Conservation (phyloP, 225 moss, liverwort and hornwort genomes). For the Lunularia cruciata region DNA sequence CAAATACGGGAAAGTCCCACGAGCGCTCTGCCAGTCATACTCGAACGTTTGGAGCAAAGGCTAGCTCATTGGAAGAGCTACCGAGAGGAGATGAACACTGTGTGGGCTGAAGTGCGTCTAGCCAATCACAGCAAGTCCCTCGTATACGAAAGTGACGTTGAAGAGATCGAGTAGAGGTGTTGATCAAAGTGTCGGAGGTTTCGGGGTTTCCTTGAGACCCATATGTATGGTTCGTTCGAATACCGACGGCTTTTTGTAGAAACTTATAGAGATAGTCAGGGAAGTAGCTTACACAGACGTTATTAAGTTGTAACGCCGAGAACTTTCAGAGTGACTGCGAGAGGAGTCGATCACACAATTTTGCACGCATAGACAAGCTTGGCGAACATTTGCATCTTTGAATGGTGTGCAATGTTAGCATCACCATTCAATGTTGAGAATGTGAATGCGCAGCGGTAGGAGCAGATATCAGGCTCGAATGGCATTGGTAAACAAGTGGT, state of each 20-base stretch:
- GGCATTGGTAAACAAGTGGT: background rate
- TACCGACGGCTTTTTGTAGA: background rate
- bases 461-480: background rate
- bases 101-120: slow-evolving; percentile 72
- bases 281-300: background rate
- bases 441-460: background rate
- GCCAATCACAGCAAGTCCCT: slow-evolving; percentile 75
- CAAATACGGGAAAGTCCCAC: slow-evolving; percentile 42
- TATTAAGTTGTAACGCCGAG: no score
- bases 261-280: slow-evolving; percentile 2
- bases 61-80: slow-evolving; percentile 62
- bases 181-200: background rate
- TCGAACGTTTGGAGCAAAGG: slow-evolving; percentile 72
- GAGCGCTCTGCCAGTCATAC: slow-evolving; percentile 61
- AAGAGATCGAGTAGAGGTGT: background rate
- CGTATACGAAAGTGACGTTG: slow-evolving; percentile 18
- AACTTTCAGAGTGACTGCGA: slow-evolving; percentile 15
- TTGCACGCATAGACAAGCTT: slow-evolving; percentile 4
- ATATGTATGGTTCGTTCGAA: background rate
- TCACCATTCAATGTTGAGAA: background rate
- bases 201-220: background rate
- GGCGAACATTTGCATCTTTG: background rate
- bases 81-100: slow-evolving; percentile 62
- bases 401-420: slow-evolving; percentile 2
- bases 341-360: slow-evolving; percentile 3